Evolutionary conservation across 495 filamentous ascomycete species (phyloP).

Genomic region (Parmelia sp.): DNA sequence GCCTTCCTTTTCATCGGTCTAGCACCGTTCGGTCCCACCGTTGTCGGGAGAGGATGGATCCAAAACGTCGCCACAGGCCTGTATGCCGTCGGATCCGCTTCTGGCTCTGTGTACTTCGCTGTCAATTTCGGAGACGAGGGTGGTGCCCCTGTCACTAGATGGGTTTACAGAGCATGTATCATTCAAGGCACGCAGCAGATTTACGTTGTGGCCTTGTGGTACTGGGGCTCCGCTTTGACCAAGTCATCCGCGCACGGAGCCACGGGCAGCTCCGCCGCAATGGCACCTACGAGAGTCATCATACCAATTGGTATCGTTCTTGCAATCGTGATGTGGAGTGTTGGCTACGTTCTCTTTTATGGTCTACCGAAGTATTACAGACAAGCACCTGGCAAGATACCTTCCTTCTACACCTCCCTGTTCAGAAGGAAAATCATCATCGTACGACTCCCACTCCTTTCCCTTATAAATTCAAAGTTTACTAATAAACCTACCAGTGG

Average conservation of each 20-base stretch:
- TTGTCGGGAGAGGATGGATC: conserved; percentile 40
- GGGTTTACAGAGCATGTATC: conserved; percentile 57
- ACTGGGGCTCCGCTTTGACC: conserved; percentile 50
- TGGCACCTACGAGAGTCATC: conserved; percentile 23
- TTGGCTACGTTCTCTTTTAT: conserved; percentile 47
- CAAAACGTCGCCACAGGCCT: conserved; percentile 54
- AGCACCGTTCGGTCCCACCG: conserved; percentile 39
- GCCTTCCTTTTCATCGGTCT: conserved; percentile 57
- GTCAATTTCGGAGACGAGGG: conserved; percentile 63
- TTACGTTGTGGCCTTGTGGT: conserved; percentile 60
- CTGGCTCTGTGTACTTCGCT: conserved; percentile 56
- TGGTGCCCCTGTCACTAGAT: conserved; percentile 53
- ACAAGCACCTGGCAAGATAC: conserved; percentile 60
- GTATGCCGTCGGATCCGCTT: conserved; percentile 54
- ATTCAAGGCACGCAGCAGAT: conserved; percentile 60
- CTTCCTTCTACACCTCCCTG: conserved; percentile 52
- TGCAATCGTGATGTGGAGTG: conserved; percentile 46
- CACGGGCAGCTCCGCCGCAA: conserved; percentile 26
- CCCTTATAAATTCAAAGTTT: background rate
- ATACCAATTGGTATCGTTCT: conserved; percentile 46
- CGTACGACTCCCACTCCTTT: background rate
- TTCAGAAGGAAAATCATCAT: conserved; percentile 55
- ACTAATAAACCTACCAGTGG: conserved; percentile 19
- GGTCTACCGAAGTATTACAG: conserved; percentile 62
- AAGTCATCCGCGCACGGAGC: conserved; percentile 26